Evolutionary conservation across 1,284 basidiomycete genomes (phyloP), one percentile per base, ranked within the genome.

Genomic region (Ceratobasidium sp.): DNA sequence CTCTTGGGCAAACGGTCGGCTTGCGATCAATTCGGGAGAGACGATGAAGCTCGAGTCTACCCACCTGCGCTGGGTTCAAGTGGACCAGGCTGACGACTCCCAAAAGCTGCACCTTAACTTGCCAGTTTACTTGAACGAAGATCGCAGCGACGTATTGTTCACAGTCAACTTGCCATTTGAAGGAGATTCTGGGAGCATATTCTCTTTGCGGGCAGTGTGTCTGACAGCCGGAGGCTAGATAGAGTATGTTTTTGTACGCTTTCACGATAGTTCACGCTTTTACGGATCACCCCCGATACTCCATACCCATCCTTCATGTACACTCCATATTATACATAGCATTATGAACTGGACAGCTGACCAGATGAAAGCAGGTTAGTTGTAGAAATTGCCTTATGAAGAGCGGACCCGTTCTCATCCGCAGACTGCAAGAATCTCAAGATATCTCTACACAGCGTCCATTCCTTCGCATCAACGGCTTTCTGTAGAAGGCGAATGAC

Each of bases 371-470:
- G 43, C 34, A 76, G 22, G 11, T 54, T 54, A 17, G 74, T 66
- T 65, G 56, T 57, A 9, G 74, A 34, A 49, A 76, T 37, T 15
- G 74, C 74, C 40, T 46, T 65, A 29, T 54, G 64, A 25, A 76
- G 74, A 13, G 92, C 92, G 11, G 83, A 82, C 6, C 96, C 97
- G 0, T 90, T 90, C 57, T 96, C 94, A 82, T 98, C 96, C 61
- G 97, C 93, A 1, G 93, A 96, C 81, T 92, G 93, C 66, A 98
- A 84, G 85, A 98, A 98, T n/a, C 97, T 89, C 25, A 98, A 84
- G 15, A 98, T 86, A 82, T 98, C 96, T 77, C 93, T 90, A 83
- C 92, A 96, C 1, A 97, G 85, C 79, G 92, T 90, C 90, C 90
- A 93, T 69, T 94, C 95, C 79, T 92, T 89, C 1, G 87, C 89